phyloP scores from a whole-genome alignment of 257 asterid species.

The Asclepias syriaca region DNA sequence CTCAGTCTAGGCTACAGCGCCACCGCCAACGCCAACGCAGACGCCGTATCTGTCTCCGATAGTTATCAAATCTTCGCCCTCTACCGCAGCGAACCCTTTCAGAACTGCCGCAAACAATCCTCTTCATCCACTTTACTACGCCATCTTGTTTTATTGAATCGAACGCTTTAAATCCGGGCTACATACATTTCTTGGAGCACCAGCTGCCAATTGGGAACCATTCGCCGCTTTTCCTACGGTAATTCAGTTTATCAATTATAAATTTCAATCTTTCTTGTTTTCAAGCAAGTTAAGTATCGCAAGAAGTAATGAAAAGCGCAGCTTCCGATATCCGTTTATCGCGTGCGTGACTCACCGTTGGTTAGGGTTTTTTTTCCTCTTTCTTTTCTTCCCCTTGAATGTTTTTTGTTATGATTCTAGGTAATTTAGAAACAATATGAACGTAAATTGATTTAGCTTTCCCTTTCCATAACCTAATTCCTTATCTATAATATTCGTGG shows the following conservation, averaged over 20 bases:
- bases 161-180: neutral
- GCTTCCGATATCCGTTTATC: neutral
- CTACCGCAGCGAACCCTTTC: neutral
- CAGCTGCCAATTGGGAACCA: neutral
- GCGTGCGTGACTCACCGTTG: neutral
- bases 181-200: neutral
- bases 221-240: neutral
- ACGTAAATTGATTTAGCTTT: neutral
- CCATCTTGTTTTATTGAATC: neutral
- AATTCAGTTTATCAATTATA: neutral
- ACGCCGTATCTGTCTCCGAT: neutral
- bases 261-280: neutral
- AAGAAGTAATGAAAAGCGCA: neutral
- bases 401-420: neutral
- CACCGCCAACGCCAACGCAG: neutral
- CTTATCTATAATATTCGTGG: neutral
- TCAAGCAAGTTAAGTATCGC: neutral
- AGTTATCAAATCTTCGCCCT: neutral
- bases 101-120: neutral
- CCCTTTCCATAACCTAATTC: neutral
- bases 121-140: neutral
- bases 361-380: neutral
- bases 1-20: slow-evolving; percentile 6
- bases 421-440: neutral
- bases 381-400: neutral